Percentiles rank a stretch among this genome's conserved stretches.
These are phyloP conservation scores for Fusarium devonianum DNA, from an alignment of 2,329 filamentous ascomycete species.

Conservation along the genomic window DNA sequence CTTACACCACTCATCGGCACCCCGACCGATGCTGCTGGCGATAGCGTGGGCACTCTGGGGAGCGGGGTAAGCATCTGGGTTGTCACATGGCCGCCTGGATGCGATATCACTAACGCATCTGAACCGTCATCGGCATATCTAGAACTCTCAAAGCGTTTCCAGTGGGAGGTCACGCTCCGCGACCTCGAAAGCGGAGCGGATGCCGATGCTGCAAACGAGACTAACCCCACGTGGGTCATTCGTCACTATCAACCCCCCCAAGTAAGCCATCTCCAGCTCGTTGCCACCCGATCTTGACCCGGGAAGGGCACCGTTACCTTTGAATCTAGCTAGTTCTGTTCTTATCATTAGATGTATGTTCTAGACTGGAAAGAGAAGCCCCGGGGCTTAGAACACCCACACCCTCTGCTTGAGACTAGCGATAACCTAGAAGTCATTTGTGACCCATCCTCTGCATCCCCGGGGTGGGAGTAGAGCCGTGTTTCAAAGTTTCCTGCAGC, in stretches of 20 bases:
- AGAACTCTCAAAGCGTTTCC: conserved; percentile 1
- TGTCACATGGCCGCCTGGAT: conserved; percentile 21
- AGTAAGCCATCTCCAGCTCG: too few relatives aligned
- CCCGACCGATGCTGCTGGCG: conserved; percentile 15
- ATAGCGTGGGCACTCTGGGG: conserved; percentile 29
- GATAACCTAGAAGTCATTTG: too few relatives aligned
- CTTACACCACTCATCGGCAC: conserved; percentile 21
- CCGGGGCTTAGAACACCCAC: too few relatives aligned
- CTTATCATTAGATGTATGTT: conserved; percentile 3
- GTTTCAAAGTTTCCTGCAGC: too few relatives aligned
- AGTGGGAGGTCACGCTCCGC: conserved; percentile 7
- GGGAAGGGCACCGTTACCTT: conserved; percentile 27
- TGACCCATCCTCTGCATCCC: too few relatives aligned
- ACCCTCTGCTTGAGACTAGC: too few relatives aligned
- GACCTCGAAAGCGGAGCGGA: conserved; percentile 11
- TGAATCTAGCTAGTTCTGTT: conserved; percentile 9
- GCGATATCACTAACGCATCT: conserved; percentile 9
- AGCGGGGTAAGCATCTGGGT: conserved; percentile 22
- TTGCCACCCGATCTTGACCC: conserved; percentile 3
- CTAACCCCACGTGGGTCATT: conserved; percentile 14
- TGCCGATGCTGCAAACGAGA: conserved; percentile 16
- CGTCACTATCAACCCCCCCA: background rate
- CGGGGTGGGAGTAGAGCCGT: too few relatives aligned
- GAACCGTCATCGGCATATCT: conserved; percentile 12
- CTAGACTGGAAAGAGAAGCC: conserved; percentile 11